Base-by-base conservation (phyloP, 2,329 filamentous ascomycete species). In the Pyrenophora graminea region DNA sequence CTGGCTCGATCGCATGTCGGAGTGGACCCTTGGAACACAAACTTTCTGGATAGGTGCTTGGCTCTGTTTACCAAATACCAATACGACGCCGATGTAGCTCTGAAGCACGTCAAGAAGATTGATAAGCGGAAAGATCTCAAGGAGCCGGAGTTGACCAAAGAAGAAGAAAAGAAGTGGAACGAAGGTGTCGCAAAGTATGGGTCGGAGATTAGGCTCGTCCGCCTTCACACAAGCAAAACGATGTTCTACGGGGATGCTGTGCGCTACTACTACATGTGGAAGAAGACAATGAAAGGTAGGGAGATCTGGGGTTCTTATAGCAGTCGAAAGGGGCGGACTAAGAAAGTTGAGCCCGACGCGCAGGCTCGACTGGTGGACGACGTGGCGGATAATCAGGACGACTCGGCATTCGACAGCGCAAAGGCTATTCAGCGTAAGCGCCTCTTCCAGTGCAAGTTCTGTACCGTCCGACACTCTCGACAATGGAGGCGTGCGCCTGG, bases 231-330 rank as follows among this genome's bases (percentile, higher is more conserved):
- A 65, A 71, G 66, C 48, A 92, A 91, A 73, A 90, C 87, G 0
- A 85, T 94, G 61, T 85, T 84, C 34, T 86, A 91, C 55, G 86
- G 87, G 43, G 85, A 90, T 51, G 88, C 97, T 55, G 91, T 96
- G 21, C 89, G 94, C 3, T 95, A 89, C 69, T 99, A 97, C 74
- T 99, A 99, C 71, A 90, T 90, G 59, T 99, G 94, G 94, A 99
- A 99, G 77, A 97, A 97, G 75, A 91, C 91, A 0, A 82, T 88
- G 2, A 86, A 87, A 51, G 94, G 94, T 34, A 87, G 84, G 68
- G 86, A 94, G 63, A 86, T 99, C 18, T 97, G 94, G 92, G 91
- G 91, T 53, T 90, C 86, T 59, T 96, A 89, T 64, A 85, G 90
- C 43, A 91, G 90, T 9, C 85, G 93, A 39, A 96, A 95, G 69